These are phyloP conservation scores for Bimuria novae-zelandiae DNA, from an alignment of 2,329 filamentous ascomycete species.

Conservation along the genomic window DNA sequence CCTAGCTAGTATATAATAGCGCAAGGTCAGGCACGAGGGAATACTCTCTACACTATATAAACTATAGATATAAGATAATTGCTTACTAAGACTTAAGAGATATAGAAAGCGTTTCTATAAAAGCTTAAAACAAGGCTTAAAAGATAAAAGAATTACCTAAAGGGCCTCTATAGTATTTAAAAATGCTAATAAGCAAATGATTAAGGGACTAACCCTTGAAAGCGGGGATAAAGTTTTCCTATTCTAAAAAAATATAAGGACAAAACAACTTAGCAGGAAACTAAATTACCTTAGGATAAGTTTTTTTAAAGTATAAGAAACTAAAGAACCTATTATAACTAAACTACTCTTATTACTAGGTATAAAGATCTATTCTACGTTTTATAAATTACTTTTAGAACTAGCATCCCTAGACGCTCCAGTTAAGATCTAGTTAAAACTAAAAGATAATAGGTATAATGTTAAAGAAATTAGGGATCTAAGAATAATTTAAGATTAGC, in stretches of 20 bases:
- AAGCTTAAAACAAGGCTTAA: no score
- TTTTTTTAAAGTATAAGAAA: slow-evolving; percentile 1
- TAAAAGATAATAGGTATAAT: slow-evolving; percentile 8
- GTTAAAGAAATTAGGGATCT: slow-evolving; percentile 2
- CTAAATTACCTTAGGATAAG: not conserved
- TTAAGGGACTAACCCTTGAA: slow-evolving; percentile 12
- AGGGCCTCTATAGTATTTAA: not conserved
- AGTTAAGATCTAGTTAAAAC: slow-evolving; percentile 1
- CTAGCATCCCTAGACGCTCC: not conserved
- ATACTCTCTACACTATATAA: slow-evolving; percentile 6
- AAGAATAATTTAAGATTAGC: slow-evolving; percentile 7
- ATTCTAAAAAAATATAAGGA: slow-evolving; percentile 6
- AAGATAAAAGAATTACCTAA: no score
- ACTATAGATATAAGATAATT: slow-evolving; percentile 8
- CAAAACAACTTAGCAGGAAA: no score
- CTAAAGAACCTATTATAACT: not conserved
- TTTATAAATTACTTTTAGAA: no score
- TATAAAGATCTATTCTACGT: no score
- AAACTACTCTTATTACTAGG: no score
- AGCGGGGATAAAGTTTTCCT: slow-evolving; percentile 5
- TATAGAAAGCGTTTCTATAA: no score
- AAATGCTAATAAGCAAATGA: slow-evolving; percentile 1
- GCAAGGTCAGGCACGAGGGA: not conserved
- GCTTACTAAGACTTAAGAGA: no score
- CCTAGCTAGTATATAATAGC: slow-evolving; percentile 5